Conservation (phyloP, 805 yeast genomes). For the Sugiyamaella boreocaroliniensis region DNA sequence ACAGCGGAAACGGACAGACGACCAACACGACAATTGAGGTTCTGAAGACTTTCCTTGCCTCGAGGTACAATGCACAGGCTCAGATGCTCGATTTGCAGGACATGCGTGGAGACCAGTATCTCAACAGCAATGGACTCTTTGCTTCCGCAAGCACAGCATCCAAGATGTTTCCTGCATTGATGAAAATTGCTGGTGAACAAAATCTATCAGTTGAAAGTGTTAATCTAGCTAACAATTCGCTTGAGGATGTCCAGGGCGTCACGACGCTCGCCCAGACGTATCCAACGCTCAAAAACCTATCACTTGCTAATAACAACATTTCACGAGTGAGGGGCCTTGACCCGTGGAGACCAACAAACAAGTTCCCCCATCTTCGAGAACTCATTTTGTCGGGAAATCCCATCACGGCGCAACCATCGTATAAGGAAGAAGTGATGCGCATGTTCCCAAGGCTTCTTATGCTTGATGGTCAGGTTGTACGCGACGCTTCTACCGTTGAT, state of each 20-base stretch:
- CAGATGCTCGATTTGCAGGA: slow-evolving; percentile 64
- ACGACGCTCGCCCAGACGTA: slow-evolving; percentile 63
- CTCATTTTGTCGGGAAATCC: slow-evolving; percentile 77
- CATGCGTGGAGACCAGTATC: slow-evolving; percentile 56
- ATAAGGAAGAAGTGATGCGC: slow-evolving; percentile 56
- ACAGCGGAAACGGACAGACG: slow-evolving; percentile 1
- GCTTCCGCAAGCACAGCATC: slow-evolving; percentile 54
- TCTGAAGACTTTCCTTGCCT: slow-evolving; percentile 51
- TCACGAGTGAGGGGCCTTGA: slow-evolving; percentile 55
- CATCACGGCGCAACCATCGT: slow-evolving; percentile 40
- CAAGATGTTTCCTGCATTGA: slow-evolving; percentile 83
- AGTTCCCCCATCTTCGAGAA: slow-evolving; percentile 67
- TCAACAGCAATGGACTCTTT: slow-evolving; percentile 59
- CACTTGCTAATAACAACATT: slow-evolving; percentile 71
- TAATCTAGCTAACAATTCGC: slow-evolving; percentile 43
- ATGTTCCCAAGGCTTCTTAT: slow-evolving; percentile 75
- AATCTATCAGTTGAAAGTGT: slow-evolving; percentile 54
- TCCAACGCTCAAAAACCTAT: slow-evolving; percentile 71
- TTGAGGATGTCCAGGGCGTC: slow-evolving; percentile 55
- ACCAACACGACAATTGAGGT: slow-evolving; percentile 46
- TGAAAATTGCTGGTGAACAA: slow-evolving; percentile 65
- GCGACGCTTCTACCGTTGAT: slow-evolving; percentile 55
- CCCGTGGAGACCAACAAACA: slow-evolving; percentile 54
- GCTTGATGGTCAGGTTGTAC: slow-evolving; percentile 68
- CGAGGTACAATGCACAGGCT: slow-evolving; percentile 58